Conservation (phyloP, 306 rosid species). For the Dalbergia cultrata region DNA sequence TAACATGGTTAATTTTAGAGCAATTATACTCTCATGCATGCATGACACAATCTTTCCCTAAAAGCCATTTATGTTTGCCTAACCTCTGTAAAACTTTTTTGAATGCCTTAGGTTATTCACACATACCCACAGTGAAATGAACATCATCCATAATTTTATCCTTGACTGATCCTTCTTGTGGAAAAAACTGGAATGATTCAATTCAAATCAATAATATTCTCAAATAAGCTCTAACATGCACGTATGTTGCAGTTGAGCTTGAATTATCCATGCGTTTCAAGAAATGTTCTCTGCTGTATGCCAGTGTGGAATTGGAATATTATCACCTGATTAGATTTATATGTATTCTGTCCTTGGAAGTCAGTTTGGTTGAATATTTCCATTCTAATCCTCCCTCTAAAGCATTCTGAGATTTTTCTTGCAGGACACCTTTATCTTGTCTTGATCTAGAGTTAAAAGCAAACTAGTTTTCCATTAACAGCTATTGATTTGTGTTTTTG, state of each 20-base stretch:
- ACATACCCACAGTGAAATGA: constrained; percentile 3
- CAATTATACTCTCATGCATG: neutral
- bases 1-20: constrained; percentile 33
- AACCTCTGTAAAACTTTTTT: constrained; percentile 9
- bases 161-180: constrained; percentile 28
- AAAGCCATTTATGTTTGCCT: constrained; percentile 15
- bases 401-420: constrained; percentile 6
- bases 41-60: constrained; percentile 5
- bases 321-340: neutral
- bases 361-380: constrained; percentile 23
- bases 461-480: constrained; percentile 25
- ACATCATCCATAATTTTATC: constrained; percentile 28
- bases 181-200: constrained; percentile 9
- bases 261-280: constrained; percentile 20
- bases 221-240: constrained; percentile 11
- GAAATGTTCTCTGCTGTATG: constrained; percentile 22
- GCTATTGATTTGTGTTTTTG: constrained; percentile 15
- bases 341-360: constrained; percentile 24
- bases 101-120: constrained; percentile 8
- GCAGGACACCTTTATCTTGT: constrained; percentile 13
- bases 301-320: constrained; percentile 9
- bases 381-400: constrained; percentile 5
- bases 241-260: constrained; percentile 10
- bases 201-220: constrained; percentile 14
- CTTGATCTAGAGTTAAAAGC: constrained; percentile 22